Evolutionary conservation across 2,329 filamentous ascomycete genomes (phyloP).

Genomic region (Botrytis deweyae): DNA sequence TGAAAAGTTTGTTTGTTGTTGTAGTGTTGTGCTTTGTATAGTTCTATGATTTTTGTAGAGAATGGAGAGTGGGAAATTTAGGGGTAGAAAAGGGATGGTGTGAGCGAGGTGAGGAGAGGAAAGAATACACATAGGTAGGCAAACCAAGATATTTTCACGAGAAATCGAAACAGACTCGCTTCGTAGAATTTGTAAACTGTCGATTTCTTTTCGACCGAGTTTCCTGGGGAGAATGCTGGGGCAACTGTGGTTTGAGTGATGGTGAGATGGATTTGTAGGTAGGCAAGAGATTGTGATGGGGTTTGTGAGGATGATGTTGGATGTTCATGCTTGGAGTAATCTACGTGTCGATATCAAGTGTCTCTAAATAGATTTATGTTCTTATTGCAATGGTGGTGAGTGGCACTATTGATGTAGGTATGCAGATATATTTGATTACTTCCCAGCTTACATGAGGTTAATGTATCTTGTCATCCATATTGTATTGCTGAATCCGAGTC

Average conservation of each 20-base stretch:
- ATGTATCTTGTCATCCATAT: too few relatives aligned
- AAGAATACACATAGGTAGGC: neutral
- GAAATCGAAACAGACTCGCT: neutral
- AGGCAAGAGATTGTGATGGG: neutral
- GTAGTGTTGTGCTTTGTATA: too few relatives aligned
- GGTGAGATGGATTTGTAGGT: neutral
- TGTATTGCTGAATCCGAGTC: neutral
- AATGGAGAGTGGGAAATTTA: neutral
- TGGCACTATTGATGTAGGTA: neutral
- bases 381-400: neutral
- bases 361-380: neutral
- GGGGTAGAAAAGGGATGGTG: neutral
- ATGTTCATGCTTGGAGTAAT: neutral
- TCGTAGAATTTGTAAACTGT: neutral
- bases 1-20: neutral
- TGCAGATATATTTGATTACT: too few relatives aligned
- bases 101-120: neutral
- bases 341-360: neutral
- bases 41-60: neutral
- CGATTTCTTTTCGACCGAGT: neutral
- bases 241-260: too few relatives aligned
- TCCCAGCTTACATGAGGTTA: too few relatives aligned
- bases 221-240: too few relatives aligned
- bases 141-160: neutral
- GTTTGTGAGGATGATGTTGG: neutral